Percentiles rank a stretch among this genome's conserved stretches.
Evolutionary conservation across 2,329 filamentous ascomycete species (phyloP).

Genomic region (Neoarthrinium moseri): DNA sequence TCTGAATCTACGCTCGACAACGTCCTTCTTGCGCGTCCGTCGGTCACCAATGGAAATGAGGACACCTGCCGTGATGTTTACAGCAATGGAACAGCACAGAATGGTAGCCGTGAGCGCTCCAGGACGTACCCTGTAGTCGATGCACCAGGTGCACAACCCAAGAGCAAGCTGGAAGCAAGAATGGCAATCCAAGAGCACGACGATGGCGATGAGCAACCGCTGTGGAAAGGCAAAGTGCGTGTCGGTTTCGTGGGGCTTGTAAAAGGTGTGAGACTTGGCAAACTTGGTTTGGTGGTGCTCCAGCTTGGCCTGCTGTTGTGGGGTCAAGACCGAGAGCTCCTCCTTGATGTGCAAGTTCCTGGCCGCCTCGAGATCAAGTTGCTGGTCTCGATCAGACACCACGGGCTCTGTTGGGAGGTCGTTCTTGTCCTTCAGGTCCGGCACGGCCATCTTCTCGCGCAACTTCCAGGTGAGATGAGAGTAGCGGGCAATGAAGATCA

Average conservation of each 20-base stretch:
- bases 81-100: constrained; percentile 74
- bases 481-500: constrained; percentile 78
- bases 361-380: constrained; percentile 42
- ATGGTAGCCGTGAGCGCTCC: constrained; percentile 78
- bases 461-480: constrained; percentile 62
- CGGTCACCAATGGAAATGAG: constrained; percentile 76
- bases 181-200: constrained; percentile 78
- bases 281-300: constrained; percentile 79
- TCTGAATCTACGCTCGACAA: constrained; percentile 72
- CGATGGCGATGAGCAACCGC: constrained; percentile 70
- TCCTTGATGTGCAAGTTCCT: constrained; percentile 40
- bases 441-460: constrained; percentile 60
- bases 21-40: constrained; percentile 80
- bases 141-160: constrained; percentile 76
- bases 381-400: constrained; percentile 37
- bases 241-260: constrained; percentile 82
- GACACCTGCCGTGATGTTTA: constrained; percentile 74
- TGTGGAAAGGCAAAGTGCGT: constrained; percentile 81
- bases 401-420: constrained; percentile 54
- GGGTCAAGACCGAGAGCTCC: constrained; percentile 60
- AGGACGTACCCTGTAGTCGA: constrained; percentile 67
- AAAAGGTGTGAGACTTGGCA: constrained; percentile 81
- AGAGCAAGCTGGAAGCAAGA: constrained; percentile 78
- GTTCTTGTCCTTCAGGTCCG: constrained; percentile 65
- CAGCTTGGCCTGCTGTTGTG: constrained; percentile 66